Conservation (phyloP, 164 flowering plant genomes). For the Stephania japonica region DNA sequence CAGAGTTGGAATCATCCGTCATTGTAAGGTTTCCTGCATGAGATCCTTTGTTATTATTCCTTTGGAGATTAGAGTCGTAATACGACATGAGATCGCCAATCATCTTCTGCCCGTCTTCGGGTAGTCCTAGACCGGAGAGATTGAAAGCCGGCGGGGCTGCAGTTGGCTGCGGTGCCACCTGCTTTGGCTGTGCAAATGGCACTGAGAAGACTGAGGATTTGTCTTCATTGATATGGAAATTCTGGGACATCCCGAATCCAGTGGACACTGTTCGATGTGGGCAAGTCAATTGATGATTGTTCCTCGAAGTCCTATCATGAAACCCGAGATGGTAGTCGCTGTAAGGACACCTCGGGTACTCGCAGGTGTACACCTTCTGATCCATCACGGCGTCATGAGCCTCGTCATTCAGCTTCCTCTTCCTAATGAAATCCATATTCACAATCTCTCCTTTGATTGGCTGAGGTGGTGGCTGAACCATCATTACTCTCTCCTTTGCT, state of each 20-base stretch:
- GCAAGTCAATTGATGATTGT: constrained; percentile 54
- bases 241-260: constrained; percentile 19
- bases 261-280: constrained; percentile 22
- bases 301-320: constrained; percentile 40
- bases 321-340: constrained; percentile 39
- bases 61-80: constrained; percentile 47
- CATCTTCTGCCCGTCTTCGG: constrained; percentile 64
- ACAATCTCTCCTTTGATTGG: constrained; percentile 31
- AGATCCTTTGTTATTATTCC: constrained; percentile 17
- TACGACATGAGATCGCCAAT: constrained; percentile 54
- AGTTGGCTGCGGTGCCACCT: constrained; percentile 13
- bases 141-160: constrained; percentile 21
- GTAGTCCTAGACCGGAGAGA: constrained; percentile 47
- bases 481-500: constrained; percentile 2
- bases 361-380: constrained; percentile 39
- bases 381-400: constrained; percentile 22
- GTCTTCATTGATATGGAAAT: constrained; percentile 26
- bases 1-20: constrained; percentile 21
- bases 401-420: constrained; percentile 41
- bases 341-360: constrained; percentile 40
- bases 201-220: constrained; percentile 25
- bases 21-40: constrained; percentile 17
- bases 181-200: constrained; percentile 34
- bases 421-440: constrained; percentile 23
- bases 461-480: constrained; percentile 18